Conservation (phyloP, 1,139 yeast genomes). For the Wickerhamiella pararugosa region DNA sequence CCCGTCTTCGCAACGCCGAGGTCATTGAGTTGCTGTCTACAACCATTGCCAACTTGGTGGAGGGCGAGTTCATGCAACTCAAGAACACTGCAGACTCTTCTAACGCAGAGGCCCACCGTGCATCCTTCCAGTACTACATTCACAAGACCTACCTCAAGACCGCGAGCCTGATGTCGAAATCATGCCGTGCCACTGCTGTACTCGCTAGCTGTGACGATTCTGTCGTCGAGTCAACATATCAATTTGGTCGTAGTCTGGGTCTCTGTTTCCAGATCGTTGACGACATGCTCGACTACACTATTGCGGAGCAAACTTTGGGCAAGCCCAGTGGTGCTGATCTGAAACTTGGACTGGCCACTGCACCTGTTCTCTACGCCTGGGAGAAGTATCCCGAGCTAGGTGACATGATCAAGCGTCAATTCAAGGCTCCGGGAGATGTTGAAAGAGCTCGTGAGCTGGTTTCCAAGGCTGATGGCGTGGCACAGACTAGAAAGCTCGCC, state of each 20-base stretch:
- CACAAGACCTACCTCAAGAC: constrained; percentile 94
- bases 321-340: constrained; percentile 95
- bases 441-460: constrained; percentile 67
- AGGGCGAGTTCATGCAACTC: constrained; percentile 97
- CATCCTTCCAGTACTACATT: constrained; percentile 85
- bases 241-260: constrained; percentile 86
- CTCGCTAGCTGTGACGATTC: constrained; percentile 67
- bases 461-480: constrained; percentile 54
- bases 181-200: constrained; percentile 86
- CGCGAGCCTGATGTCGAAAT: constrained; percentile 89
- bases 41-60: constrained; percentile 90
- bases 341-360: constrained; percentile 88
- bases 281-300: constrained; percentile 88
- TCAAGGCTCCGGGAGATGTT: constrained; percentile 67
- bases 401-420: constrained; percentile 67
- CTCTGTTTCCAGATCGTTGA: constrained; percentile 93
- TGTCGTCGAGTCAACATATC: constrained; percentile 71
- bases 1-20: constrained; percentile 88
- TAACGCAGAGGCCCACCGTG: constrained; percentile 58
- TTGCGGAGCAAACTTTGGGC: constrained; percentile 68
- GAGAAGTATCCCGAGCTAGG: constrained; percentile 73
- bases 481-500: constrained; percentile 64
- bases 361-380: constrained; percentile 95
- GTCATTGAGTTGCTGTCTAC: constrained; percentile 91
- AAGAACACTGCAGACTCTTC: constrained; percentile 64